Base-by-base conservation (phyloP, 805 yeast genomes). In the Cyberlindnera euphorbiae region DNA sequence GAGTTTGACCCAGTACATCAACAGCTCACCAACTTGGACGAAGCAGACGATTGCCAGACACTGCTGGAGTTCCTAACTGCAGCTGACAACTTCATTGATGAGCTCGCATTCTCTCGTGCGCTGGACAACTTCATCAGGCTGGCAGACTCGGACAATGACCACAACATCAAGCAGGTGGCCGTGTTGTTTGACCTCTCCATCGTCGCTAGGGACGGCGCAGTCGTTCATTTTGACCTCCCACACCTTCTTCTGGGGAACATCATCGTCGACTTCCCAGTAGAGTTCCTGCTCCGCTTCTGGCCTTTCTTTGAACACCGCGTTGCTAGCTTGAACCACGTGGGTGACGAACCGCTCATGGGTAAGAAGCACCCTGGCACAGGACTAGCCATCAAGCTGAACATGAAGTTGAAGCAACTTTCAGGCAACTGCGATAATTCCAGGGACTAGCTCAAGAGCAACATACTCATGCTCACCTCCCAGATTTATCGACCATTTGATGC, bases 261-360 rank as follows among this genome's bases (percentile, higher is more conserved):
- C 4, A 22, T 53, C 11, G 36, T 21, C 4, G 44, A 35, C 11
- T 23, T 39, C 2, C 24, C 47, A 3, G 36, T 36, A 2, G 40
- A 41, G 6, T 41, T 47, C 48, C 32, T 52, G 2, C 24, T 53
- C 8, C 26, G 28, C 9, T 51, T 53, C 23, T 52, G 53, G 55
- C 28, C 46, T 0, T 52, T 27, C 27, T 36, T 53, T n/a, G 39
- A 49, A 3, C 9, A 13, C 6, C 36, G 58, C 31, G 31, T 27
- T 6, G 23, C 36, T 3, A 23, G 23, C 6, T 26, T 36, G 10
- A 18, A 30, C 19, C n/a, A 11, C 22, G 24, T 30, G 14, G 30
- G 22, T 12, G 26, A 16, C 15, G 35, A 40, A 16, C n/a, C 14
- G 14, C 23, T 41, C 16, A 5, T n/a, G 2, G 32, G 46, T 9